Percentiles rank a stretch among this genome's conserved stretches.
Evolutionary conservation across 768 basidiomycete species (phyloP).

Genomic region (Krasilnikovozyma curviuscula): DNA sequence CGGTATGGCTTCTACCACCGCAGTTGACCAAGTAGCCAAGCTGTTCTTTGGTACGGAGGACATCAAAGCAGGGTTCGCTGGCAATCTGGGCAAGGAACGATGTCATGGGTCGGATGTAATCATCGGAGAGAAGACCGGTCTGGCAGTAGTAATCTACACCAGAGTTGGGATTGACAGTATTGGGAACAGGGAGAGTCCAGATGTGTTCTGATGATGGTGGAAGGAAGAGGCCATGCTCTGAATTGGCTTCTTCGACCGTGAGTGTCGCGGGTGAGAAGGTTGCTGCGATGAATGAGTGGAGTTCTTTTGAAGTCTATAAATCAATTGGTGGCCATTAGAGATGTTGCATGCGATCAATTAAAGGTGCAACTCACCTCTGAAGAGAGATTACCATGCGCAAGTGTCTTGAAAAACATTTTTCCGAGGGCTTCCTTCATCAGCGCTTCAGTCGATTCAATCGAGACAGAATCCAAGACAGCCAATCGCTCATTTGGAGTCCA

Average conservation of each 20-base stretch:
- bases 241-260: conserved; percentile 37
- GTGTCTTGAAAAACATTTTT: conserved; percentile 45
- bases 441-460: conserved; percentile 44
- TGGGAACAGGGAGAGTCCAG: conserved; percentile 48
- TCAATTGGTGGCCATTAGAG: background rate
- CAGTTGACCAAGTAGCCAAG: conserved; percentile 71
- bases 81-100: conserved; percentile 64
- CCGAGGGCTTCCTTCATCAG: conserved; percentile 45
- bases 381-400: conserved; percentile 67
- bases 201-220: conserved; percentile 55
- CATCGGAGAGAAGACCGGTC: conserved; percentile 48
- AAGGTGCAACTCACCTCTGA: conserved; percentile 43
- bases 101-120: conserved; percentile 43
- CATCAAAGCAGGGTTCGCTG: conserved; percentile 77
- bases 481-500: conserved; percentile 66
- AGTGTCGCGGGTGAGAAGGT: conserved; percentile 40
- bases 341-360: background rate
- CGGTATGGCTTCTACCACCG: conserved; percentile 33
- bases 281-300: conserved; percentile 52
- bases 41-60: conserved; percentile 82
- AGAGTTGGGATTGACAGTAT: conserved; percentile 71
- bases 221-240: conserved; percentile 40
- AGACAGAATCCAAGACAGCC: conserved; percentile 56
- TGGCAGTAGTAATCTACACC: conserved; percentile 69
- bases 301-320: conserved; percentile 49